Base-by-base conservation (phyloP, 1,284 basidiomycete genomes). In the Termitomyces sp. region DNA sequence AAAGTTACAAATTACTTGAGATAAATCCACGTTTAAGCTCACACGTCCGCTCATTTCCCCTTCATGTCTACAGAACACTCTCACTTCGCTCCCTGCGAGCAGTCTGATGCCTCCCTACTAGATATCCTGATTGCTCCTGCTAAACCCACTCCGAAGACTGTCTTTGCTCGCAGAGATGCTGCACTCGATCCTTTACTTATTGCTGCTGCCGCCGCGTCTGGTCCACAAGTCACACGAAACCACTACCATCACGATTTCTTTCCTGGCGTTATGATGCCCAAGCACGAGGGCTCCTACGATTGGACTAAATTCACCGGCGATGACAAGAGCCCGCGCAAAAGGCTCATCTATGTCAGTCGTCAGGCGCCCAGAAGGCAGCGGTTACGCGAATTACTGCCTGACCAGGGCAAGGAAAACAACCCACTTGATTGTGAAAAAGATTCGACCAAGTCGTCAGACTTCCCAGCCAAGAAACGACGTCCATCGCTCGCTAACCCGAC, bases 201-300 rank as follows among this genome's bases (percentile, higher is more conserved):
- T 50, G 87, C 86, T 31, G 84, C 84, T 0, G 86, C 81, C 10
- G 76, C 80, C 10, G 83, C 86, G 1, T 85, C 86, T 1, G 84
- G 83, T 21, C 85, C 86, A 6, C 80, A 88, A 59, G 77, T 85
- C 52, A 90, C 89, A 36, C 78, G 86, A 36, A 88, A 92, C 64
- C 89, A 91, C 66, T 88, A 88, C 63, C 76, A 81, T 51, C 85
- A 88, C 62, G 81, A 86, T 62, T 86, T 86, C 68, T 83, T 84
- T 62, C 83, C 84, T 3, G 80, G 76, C 0, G 75, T 80, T 31
- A 74, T 72, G 62, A 70, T 81, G 42, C 80, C 80, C 12, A 70
- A 73, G 47, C 71, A 75, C 4, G 79, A 83, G 61, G 77, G 76
- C 15, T 72, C 80, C 9, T 81, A 75, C 72, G 82, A 83, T 63